Percentiles rank a stretch among this genome's conserved stretches.
Conservation (phyloP, 441 rosid genomes). For the Croton setiger region DNA sequence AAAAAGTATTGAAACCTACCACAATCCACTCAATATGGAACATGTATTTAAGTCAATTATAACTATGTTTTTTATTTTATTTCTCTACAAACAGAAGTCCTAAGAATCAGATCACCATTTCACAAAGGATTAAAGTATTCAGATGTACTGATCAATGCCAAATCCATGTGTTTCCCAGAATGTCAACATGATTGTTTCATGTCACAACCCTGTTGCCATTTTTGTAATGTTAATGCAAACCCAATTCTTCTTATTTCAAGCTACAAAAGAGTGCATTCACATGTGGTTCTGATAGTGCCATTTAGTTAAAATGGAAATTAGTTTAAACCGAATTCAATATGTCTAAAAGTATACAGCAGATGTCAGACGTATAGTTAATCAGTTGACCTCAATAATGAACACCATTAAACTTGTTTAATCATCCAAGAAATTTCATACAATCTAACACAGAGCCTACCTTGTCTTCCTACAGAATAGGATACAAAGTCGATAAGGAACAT, state of each 20-base stretch:
- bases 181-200: background rate
- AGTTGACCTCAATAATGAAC: background rate
- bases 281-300: too few species aligned
- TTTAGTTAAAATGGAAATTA: too few species aligned
- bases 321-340: too few species aligned
- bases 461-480: slow-evolving; percentile 97
- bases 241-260: background rate
- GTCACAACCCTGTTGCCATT: background rate
- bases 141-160: too few species aligned
- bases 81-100: background rate
- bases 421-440: background rate
- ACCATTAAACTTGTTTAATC: background rate
- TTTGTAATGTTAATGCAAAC: background rate
- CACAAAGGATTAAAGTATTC: too few species aligned
- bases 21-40: background rate
- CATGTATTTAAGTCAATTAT: background rate
- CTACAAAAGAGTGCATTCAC: background rate
- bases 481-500: slow-evolving; percentile 92
- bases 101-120: slow-evolving; percentile 4
- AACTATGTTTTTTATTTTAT: background rate
- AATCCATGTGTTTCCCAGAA: background rate
- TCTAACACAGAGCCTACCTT: slow-evolving; percentile 43
- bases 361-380: too few species aligned
- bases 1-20: background rate
- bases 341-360: too few species aligned